Percentiles rank a stretch among this genome's conserved stretches.
Evolutionary conservation across 352 stramenopile species (phyloP).

Genomic region (Globisporangium ultimum): DNA sequence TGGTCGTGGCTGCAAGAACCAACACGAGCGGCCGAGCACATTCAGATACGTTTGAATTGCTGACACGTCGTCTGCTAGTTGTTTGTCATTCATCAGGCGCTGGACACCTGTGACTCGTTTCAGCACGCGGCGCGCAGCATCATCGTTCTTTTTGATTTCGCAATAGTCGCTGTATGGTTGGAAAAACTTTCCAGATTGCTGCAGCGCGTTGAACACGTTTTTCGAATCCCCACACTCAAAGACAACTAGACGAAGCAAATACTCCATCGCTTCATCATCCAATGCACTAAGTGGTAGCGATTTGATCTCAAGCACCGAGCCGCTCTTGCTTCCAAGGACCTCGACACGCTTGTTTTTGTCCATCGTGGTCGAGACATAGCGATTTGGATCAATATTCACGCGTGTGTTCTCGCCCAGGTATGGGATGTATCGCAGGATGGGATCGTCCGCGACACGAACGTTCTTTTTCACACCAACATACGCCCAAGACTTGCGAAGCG

Average conservation of each 20-base stretch:
- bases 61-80: neutral
- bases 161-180: constrained; percentile 42
- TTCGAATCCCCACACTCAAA: constrained; percentile 35
- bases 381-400: constrained; percentile 56
- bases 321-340: constrained; percentile 29
- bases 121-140: constrained; percentile 14
- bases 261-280: constrained; percentile 64
- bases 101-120: constrained; percentile 25
- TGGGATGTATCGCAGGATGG: constrained; percentile 82
- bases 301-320: constrained; percentile 28
- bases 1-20: constrained; percentile 28
- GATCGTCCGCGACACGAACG: constrained; percentile 75
- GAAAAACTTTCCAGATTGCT: constrained; percentile 23
- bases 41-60: constrained; percentile 11
- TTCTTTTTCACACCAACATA: constrained; percentile 75
- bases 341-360: constrained; percentile 44
- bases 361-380: constrained; percentile 59
- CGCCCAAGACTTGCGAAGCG: constrained; percentile 50
- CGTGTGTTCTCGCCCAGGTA: constrained; percentile 81
- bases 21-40: constrained; percentile 15
- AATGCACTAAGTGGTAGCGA: constrained; percentile 24
- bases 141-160: constrained; percentile 38
- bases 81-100: constrained; percentile 13
- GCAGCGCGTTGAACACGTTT: constrained; percentile 45
- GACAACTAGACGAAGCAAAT: constrained; percentile 52